Evolutionary conservation across 305 asterid genomes (phyloP).

Genomic region (Coffea humblotiana): DNA sequence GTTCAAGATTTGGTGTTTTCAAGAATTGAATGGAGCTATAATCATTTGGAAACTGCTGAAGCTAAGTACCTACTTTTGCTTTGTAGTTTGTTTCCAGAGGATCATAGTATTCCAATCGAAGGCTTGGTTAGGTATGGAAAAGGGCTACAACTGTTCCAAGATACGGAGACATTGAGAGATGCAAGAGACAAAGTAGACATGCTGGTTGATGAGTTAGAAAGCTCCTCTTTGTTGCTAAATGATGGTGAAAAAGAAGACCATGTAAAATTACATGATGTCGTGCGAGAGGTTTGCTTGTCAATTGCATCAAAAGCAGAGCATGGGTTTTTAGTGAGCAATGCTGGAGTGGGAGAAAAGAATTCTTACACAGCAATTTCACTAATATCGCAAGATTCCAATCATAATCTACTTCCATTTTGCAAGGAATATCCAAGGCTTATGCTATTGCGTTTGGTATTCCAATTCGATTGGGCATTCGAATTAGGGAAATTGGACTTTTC

Average conservation of each 20-base stretch:
- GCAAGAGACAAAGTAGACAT: neutral
- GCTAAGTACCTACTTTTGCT: neutral
- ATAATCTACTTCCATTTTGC: neutral
- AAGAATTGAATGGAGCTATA: conserved; percentile 10
- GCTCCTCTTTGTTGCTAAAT: neutral
- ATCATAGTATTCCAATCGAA: conserved; percentile 19
- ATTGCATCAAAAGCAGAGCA: neutral
- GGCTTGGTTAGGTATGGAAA: conserved; percentile 5
- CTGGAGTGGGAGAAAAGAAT: neutral
- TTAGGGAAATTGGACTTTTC: no score
- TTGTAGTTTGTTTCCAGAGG: conserved; percentile 17
- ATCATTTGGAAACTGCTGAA: neutral
- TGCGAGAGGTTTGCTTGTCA: neutral
- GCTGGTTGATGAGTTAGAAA: neutral
- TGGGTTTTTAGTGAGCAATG: neutral
- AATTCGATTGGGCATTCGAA: no score
- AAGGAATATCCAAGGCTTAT: neutral
- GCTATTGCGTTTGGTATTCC: neutral
- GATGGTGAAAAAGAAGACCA: neutral
- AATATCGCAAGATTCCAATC: neutral
- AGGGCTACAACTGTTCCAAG: conserved; percentile 9
- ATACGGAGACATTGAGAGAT: neutral
- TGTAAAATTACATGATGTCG: no score
- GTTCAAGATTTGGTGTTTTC: neutral
- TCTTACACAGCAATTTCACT: neutral